Conservation (phyloP, 306 rosid genomes). For the Leucaena leucocephala region DNA sequence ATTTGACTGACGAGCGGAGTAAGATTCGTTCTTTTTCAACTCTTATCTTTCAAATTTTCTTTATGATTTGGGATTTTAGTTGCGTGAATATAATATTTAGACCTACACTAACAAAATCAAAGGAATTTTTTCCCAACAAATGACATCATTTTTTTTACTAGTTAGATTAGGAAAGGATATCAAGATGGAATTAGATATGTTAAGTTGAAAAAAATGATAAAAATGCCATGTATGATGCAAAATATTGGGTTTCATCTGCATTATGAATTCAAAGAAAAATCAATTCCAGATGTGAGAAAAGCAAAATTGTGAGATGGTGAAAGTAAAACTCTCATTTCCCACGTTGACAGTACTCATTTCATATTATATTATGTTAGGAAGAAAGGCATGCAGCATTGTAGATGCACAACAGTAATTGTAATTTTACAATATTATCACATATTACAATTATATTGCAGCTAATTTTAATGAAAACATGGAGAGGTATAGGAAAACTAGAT, state of each 20-base stretch:
- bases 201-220: not conserved
- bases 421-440: too few species aligned
- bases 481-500: too few species aligned
- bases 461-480: too few species aligned
- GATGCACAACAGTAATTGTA: too few species aligned
- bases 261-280: not conserved
- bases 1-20: too few species aligned
- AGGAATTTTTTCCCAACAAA: not conserved
- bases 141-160: not conserved
- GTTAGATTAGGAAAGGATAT: not conserved
- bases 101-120: not conserved
- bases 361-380: not conserved
- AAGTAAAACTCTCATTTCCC: not conserved
- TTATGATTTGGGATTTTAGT: too few species aligned
- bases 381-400: not conserved
- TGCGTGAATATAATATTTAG: not conserved
- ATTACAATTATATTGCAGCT: too few species aligned
- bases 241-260: not conserved
- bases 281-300: not conserved
- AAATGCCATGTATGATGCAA: not conserved
- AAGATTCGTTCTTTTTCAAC: too few species aligned
- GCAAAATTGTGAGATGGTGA: not conserved
- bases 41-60: too few species aligned
- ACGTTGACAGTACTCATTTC: not conserved
- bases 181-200: not conserved